Conservation (phyloP, 257 asterid species). For the Lantana camara region DNA sequence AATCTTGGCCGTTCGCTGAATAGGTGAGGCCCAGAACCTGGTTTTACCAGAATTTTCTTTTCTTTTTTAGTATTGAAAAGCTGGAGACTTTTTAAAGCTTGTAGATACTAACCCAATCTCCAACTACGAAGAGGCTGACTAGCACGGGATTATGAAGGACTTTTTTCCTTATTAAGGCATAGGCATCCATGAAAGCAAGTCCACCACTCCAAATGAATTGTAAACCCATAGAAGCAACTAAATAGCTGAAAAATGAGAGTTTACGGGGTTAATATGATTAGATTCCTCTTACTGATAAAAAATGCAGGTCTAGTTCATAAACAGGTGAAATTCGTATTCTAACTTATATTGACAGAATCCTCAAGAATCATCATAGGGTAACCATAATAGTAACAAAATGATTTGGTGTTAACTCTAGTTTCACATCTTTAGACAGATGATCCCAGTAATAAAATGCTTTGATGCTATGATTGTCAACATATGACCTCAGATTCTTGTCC, state of each 20-base stretch:
- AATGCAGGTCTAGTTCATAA: neutral
- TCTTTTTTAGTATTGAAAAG: neutral
- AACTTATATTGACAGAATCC: neutral
- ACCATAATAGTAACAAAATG: neutral
- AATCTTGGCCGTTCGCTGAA: no score
- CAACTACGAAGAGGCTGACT: constrained; percentile 51
- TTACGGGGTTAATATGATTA: neutral
- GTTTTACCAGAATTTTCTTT: no score
- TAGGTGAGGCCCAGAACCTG: no score
- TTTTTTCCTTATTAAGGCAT: constrained; percentile 47
- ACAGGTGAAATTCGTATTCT: neutral
- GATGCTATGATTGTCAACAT: neutral
- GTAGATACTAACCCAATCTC: constrained; percentile 57
- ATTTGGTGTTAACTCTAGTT: neutral
- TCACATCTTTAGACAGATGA: neutral
- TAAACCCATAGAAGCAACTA: constrained; percentile 60
- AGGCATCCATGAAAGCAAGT: constrained; percentile 47
- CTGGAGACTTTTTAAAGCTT: neutral
- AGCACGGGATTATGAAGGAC: constrained; percentile 42
- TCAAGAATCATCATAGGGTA: neutral
- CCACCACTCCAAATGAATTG: constrained; percentile 53
- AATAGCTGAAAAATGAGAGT: constrained; percentile 42
- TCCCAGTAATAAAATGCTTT: neutral
- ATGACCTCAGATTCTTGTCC: no score
- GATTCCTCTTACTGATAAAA: neutral